Percentiles rank a stretch among this genome's conserved stretches.
phyloP scores from a whole-genome alignment of 169 alveolate genomes.

The Cystoisospora suis region DNA sequence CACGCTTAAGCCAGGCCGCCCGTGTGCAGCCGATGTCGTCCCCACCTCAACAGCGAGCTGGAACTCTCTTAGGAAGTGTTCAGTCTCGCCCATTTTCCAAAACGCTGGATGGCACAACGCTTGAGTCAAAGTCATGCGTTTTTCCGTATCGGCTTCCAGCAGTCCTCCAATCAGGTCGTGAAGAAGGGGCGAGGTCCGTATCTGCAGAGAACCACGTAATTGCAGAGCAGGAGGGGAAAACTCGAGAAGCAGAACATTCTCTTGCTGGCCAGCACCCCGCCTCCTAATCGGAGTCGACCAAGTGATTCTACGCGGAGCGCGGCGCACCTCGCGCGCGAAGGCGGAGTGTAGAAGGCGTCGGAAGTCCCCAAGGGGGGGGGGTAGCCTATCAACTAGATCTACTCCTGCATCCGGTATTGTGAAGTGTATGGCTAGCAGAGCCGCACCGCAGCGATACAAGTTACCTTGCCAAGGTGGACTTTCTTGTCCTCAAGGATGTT shows the following conservation, averaged over 20 bases:
- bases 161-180: conserved; percentile 37
- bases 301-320: no score
- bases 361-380: neutral
- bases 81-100: conserved; percentile 47
- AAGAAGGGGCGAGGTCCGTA: conserved; percentile 28
- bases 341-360: neutral
- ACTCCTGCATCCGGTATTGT: no score
- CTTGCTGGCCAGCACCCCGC: no score
- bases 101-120: conserved; percentile 46
- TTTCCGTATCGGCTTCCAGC: conserved; percentile 8
- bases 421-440: no score
- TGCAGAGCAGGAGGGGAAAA: no score
- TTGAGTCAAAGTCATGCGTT: conserved; percentile 20
- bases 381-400: no score
- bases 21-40: neutral
- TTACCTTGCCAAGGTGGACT: conserved; percentile 44
- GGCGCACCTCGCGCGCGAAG: no score
- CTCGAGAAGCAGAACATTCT: no score
- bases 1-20: no score
- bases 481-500: conserved; percentile 41
- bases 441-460: neutral
- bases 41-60: conserved; percentile 33
- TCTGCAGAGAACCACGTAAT: no score
- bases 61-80: conserved; percentile 24
- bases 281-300: no score